A percentile compares a stretch with the other conserved stretches of the same genome.
These are phyloP conservation scores for Paecilomyces niveus DNA, from an alignment of 2,329 filamentous ascomycete species.

Conservation along the genomic window DNA sequence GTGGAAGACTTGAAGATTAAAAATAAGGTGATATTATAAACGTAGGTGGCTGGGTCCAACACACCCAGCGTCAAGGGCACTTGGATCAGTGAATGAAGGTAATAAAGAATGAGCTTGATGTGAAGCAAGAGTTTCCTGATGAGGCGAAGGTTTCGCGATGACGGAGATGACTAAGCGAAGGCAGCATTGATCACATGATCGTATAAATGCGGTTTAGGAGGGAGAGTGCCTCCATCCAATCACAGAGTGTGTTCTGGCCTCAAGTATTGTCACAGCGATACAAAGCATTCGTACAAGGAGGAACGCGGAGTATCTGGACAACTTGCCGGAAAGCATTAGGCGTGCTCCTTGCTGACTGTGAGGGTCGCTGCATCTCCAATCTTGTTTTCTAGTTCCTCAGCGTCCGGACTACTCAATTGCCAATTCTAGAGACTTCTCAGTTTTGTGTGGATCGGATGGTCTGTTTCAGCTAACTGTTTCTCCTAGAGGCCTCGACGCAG, in stretches of 20 bases:
- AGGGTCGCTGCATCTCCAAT: background rate
- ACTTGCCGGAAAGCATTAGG: background rate
- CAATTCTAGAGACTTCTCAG: slow-evolving; percentile 1
- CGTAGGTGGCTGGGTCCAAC: background rate
- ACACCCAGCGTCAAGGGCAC: background rate
- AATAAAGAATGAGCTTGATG: background rate
- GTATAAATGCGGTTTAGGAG: background rate
- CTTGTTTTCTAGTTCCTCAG: background rate
- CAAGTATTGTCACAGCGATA: background rate
- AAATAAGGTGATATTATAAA: background rate
- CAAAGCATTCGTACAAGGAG: background rate
- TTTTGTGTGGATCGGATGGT: slow-evolving; percentile 4
- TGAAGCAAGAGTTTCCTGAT: background rate
- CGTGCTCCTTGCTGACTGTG: background rate
- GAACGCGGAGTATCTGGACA: background rate
- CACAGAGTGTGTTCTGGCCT: background rate
- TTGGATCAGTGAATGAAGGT: background rate
- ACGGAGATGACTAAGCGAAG: background rate
- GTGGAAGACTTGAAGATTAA: background rate
- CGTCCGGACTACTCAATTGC: background rate
- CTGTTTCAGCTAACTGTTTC: slow-evolving; percentile 1
- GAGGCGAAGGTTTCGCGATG: background rate
- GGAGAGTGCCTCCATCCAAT: background rate
- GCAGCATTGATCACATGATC: background rate
- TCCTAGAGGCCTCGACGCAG: slow-evolving; percentile 8